Evolutionary conservation across 1,284 basidiomycete species (phyloP).

Genomic region (Ustilago lituana): DNA sequence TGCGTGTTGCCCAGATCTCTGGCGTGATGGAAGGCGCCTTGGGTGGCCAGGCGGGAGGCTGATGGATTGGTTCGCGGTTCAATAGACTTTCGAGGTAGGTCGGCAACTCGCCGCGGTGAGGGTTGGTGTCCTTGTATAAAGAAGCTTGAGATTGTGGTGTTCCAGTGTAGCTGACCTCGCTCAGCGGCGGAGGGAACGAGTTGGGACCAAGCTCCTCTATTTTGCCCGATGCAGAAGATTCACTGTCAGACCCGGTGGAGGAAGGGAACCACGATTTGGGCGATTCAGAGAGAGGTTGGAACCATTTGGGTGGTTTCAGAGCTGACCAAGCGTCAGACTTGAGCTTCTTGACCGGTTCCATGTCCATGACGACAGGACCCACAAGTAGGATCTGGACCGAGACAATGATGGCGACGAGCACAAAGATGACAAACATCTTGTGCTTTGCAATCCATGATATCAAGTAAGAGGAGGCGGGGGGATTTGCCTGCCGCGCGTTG

Average conservation of each 20-base stretch:
- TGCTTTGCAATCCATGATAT: slow-evolving; percentile 48
- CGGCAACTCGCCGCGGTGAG: slow-evolving; percentile 54
- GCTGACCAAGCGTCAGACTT: slow-evolving; percentile 20
- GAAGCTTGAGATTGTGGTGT: slow-evolving; percentile 12
- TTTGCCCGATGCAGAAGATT: neutral
- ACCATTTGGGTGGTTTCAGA: slow-evolving; percentile 31
- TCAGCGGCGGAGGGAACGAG: slow-evolving; percentile 31
- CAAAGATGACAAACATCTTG: slow-evolving; percentile 39
- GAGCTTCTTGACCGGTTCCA: slow-evolving; percentile 40
- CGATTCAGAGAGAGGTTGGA: slow-evolving; percentile 15
- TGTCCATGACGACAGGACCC: slow-evolving; percentile 34
- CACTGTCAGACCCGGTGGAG: neutral
- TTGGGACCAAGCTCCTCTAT: slow-evolving; percentile 14
- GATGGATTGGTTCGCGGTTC: slow-evolving; percentile 36
- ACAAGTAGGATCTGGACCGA: slow-evolving; percentile 38
- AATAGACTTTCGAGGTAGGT: slow-evolving; percentile 33
- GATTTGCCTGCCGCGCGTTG: slow-evolving; percentile 23
- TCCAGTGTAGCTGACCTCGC: slow-evolving; percentile 10
- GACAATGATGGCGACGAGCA: slow-evolving; percentile 35
- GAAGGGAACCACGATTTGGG: slow-evolving; percentile 28
- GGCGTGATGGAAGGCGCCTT: slow-evolving; percentile 39
- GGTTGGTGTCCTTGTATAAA: slow-evolving; percentile 46
- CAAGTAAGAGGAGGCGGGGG: slow-evolving; percentile 28
- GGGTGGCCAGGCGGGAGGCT: slow-evolving; percentile 39
- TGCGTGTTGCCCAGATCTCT: slow-evolving; percentile 27